These are phyloP conservation scores for Aspergillus sp. DNA, from an alignment of 2,329 filamentous ascomycete species.

Conservation along the genomic window DNA sequence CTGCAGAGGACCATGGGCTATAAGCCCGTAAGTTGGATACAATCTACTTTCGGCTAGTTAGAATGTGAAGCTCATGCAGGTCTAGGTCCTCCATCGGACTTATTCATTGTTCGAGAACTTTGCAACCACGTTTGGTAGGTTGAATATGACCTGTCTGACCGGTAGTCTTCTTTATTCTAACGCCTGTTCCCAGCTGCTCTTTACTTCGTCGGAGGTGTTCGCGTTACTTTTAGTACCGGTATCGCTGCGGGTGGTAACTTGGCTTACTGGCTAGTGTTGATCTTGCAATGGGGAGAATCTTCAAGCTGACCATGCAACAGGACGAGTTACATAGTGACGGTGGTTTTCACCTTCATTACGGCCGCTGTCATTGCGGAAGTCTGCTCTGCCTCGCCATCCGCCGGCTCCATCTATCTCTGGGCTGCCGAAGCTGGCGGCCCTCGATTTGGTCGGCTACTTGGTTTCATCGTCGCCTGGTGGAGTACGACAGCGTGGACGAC, in stretches of 20 bases:
- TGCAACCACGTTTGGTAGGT: conserved; percentile 57
- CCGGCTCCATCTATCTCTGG: conserved; percentile 62
- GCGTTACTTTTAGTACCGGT: conserved; percentile 62
- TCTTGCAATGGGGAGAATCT: background rate
- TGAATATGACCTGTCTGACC: background rate
- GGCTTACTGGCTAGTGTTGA: conserved; percentile 54
- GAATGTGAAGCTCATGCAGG: conserved; percentile 13
- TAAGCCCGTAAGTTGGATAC: conserved; percentile 48
- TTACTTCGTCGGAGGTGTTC: conserved; percentile 61
- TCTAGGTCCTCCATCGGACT: conserved; percentile 56
- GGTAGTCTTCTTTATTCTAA: conserved; percentile 4
- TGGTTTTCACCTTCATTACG: conserved; percentile 61
- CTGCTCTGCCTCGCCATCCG: conserved; percentile 59
- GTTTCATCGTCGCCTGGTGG: conserved; percentile 66
- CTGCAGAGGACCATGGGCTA: conserved; percentile 53
- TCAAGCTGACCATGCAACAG: conserved; percentile 27
- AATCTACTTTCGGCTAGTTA: background rate
- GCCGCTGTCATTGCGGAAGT: conserved; percentile 61
- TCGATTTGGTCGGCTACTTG: conserved; percentile 55
- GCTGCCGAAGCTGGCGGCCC: conserved; percentile 60
- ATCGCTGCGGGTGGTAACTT: conserved; percentile 61
- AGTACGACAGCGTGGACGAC: conserved; percentile 63
- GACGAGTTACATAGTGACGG: conserved; percentile 61
- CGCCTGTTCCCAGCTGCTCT: conserved; percentile 50
- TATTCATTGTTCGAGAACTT: conserved; percentile 61